Percentiles rank a stretch among this genome's conserved stretches.
phyloP scores from a whole-genome alignment of 2,329 filamentous ascomycete species.

The Furcasterigmium sp. region DNA sequence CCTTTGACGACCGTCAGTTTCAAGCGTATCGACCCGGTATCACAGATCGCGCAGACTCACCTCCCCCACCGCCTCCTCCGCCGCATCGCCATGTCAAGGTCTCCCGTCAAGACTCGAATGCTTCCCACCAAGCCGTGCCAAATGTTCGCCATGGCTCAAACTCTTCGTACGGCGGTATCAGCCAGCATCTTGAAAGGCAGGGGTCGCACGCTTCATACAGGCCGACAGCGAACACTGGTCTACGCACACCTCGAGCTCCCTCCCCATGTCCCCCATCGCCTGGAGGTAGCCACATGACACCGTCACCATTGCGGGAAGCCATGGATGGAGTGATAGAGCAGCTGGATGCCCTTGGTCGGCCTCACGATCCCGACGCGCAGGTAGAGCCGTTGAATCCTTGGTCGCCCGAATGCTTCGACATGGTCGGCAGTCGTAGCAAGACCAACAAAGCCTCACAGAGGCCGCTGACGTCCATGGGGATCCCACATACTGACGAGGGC shows the following conservation, averaged over 20 bases:
- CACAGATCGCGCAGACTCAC: conserved; percentile 45
- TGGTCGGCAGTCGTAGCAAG: conserved; percentile 38
- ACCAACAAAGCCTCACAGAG: conserved; percentile 31
- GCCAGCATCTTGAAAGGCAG: conserved; percentile 25
- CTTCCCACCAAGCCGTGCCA: conserved; percentile 21
- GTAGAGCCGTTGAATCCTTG: conserved; percentile 63
- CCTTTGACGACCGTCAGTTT: background rate
- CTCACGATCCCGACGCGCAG: conserved; percentile 49
- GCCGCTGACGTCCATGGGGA: conserved; percentile 71
- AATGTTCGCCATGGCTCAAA: conserved; percentile 11
- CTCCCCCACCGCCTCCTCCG: conserved; percentile 76
- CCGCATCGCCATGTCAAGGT: conserved; percentile 67
- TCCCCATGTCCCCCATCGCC: conserved; percentile 68
- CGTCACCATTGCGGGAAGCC: conserved; percentile 84
- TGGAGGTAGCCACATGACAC: conserved; percentile 64
- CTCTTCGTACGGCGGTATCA: conserved; percentile 5
- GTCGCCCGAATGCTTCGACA: conserved; percentile 83
- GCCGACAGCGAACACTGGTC: conserved; percentile 23
- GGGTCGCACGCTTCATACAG: conserved; percentile 32
- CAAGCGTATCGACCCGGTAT: background rate
- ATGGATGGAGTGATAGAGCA: conserved; percentile 99
- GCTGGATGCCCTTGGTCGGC: conserved; percentile 75
- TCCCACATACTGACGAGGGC: conserved; percentile 56
- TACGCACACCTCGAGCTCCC: conserved; percentile 50
- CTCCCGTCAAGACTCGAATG: conserved; percentile 21